phyloP scores from a whole-genome alignment of 148 eudicot species.

The Drosera capensis region DNA sequence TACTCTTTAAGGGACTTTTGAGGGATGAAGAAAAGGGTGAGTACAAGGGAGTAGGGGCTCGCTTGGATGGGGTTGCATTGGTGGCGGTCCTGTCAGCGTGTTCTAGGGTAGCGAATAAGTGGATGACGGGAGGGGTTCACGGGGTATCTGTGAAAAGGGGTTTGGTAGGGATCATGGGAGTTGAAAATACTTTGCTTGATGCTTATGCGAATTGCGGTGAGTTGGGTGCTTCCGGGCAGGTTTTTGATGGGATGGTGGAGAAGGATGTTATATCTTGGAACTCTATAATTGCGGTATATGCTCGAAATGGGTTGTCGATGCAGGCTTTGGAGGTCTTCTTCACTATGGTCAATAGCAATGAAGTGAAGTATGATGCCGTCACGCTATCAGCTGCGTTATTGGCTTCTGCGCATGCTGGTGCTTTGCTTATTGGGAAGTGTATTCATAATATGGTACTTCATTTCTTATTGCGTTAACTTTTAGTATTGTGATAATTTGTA shows the following conservation, averaged over 20 bases:
- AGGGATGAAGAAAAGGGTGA: constrained; percentile 19
- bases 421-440: constrained; percentile 41
- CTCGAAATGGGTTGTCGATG: constrained; percentile 39
- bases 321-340: constrained; percentile 35
- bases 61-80: constrained; percentile 41
- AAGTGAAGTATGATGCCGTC: constrained; percentile 30
- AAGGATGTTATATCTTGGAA: constrained; percentile 59
- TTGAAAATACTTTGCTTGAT: constrained; percentile 55
- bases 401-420: constrained; percentile 66
- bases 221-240: constrained; percentile 40
- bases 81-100: constrained; percentile 54
- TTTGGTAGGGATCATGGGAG: constrained; percentile 25
- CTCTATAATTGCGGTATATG: constrained; percentile 48
- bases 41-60: constrained; percentile 9
- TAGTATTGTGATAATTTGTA: too few species aligned
- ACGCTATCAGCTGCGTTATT: constrained; percentile 52
- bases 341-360: constrained; percentile 29
- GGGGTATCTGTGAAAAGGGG: constrained; percentile 39
- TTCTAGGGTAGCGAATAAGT: constrained; percentile 25
- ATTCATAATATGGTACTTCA: constrained; percentile 48
- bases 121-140: constrained; percentile 38
- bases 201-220: constrained; percentile 60
- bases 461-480: background rate
- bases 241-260: constrained; percentile 41
- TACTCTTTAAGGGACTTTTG: constrained; percentile 37